These are phyloP conservation scores for Diplodia intermedia DNA, from an alignment of 2,329 filamentous ascomycete genomes.

Conservation along the genomic window DNA sequence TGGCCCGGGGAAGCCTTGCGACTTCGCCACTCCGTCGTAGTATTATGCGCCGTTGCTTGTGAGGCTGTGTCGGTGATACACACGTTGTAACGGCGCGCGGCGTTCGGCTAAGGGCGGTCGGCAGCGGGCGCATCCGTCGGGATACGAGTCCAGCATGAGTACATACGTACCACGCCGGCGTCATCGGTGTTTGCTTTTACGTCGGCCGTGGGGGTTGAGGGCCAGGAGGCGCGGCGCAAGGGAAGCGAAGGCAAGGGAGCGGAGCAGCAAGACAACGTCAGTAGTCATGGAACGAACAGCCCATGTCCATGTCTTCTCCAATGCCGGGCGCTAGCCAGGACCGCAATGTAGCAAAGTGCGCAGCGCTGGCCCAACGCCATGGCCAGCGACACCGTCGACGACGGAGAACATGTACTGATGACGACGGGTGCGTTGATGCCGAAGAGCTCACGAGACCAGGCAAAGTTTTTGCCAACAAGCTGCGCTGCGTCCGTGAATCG, in stretches of 20 bases:
- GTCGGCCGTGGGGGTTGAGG: neutral
- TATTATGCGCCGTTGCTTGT: conserved; percentile 10
- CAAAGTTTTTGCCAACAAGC: conserved; percentile 23
- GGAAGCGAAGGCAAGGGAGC: neutral
- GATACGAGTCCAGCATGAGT: conserved; percentile 20
- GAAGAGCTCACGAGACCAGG: conserved; percentile 16
- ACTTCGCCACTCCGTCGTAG: conserved; percentile 21
- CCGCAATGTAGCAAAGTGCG: conserved; percentile 15
- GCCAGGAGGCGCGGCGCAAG: neutral
- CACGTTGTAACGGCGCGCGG: conserved; percentile 24
- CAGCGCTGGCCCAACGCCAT: conserved; percentile 14
- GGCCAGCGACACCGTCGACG: conserved; percentile 16
- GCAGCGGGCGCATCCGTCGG: conserved; percentile 10
- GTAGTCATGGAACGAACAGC: neutral
- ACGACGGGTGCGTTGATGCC: conserved; percentile 7
- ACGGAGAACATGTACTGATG: conserved; percentile 15
- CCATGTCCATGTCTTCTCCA: conserved; percentile 11
- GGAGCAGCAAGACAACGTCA: neutral
- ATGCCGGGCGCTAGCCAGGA: conserved; percentile 2
- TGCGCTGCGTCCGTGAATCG: conserved; percentile 5
- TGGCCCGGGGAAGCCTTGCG: conserved; percentile 14
- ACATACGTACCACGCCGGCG: conserved; percentile 15
- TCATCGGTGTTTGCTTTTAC: conserved; percentile 28
- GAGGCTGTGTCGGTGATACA: conserved; percentile 21
- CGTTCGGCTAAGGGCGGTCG: conserved; percentile 8